Percentiles rank a stretch among this genome's conserved stretches.
phyloP scores from a whole-genome alignment of 768 basidiomycete species.

The Pisolithus orientalis region DNA sequence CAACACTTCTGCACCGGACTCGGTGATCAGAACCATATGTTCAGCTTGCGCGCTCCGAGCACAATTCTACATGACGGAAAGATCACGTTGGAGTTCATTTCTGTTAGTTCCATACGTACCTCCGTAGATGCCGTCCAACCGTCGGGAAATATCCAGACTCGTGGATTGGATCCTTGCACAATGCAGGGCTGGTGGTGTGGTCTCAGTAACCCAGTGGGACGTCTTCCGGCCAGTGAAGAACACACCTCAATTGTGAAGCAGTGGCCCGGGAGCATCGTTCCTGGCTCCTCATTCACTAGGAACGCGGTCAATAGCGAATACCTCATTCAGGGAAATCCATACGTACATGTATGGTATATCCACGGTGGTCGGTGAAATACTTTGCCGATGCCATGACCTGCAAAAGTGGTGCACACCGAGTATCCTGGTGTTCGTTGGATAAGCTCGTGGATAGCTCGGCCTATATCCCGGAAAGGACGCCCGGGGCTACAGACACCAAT shows the following conservation, averaged over 20 bases:
- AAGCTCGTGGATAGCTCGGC: conserved; percentile 56
- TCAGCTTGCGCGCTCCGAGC: conserved; percentile 82
- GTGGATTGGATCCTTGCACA: conserved; percentile 65
- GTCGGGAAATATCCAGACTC: conserved; percentile 78
- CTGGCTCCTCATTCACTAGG: conserved; percentile 80
- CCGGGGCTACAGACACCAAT: conserved; percentile 76
- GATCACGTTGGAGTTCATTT: conserved; percentile 1
- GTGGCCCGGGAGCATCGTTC: conserved; percentile 75
- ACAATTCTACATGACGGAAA: conserved; percentile 47
- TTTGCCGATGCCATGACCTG: conserved; percentile 83
- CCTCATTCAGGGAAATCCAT: not conserved
- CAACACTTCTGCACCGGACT: conserved; percentile 70
- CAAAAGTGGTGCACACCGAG: conserved; percentile 65
- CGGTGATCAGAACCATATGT: conserved; percentile 83
- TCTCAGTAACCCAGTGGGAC: not conserved
- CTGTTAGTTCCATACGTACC: conserved; percentile 33
- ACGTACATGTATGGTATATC: conserved; percentile 72
- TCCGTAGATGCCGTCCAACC: conserved; percentile 92
- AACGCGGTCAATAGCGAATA: not conserved
- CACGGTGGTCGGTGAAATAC: conserved; percentile 78
- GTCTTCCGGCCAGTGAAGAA: not conserved
- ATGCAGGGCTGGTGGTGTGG: conserved; percentile 53
- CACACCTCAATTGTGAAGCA: conserved; percentile 89
- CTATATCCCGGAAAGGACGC: conserved; percentile 62
- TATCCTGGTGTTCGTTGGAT: conserved; percentile 33